Percentiles rank a stretch among this genome's conserved stretches.
phyloP scores from a whole-genome alignment of 208 protist species.

The Acanthamoeba lenticulata region DNA sequence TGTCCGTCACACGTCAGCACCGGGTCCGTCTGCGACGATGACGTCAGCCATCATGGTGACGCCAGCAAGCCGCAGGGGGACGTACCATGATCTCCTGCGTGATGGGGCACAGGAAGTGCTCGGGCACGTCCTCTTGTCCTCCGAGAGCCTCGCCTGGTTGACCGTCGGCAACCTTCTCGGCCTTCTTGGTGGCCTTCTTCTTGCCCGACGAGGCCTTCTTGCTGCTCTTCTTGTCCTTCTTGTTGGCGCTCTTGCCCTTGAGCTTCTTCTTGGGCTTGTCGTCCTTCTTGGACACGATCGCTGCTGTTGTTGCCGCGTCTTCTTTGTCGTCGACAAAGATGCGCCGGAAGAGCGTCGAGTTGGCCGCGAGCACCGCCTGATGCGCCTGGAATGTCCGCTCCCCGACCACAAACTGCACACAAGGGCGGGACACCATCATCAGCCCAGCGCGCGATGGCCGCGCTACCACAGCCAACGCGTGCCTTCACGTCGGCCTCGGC shows the following conservation, averaged over 20 bases:
- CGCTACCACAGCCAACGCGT: too few species aligned
- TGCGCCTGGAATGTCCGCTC: conserved; percentile 37
- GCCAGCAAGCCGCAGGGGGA: background rate
- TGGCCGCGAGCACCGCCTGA: background rate
- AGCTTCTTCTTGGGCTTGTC: background rate
- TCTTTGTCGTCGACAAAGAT: background rate
- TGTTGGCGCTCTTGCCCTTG: background rate
- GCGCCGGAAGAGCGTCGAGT: conserved; percentile 58
- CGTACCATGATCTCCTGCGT: conserved; percentile 63
- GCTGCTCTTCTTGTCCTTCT: background rate
- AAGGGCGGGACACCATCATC: background rate
- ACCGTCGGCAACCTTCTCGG: background rate
- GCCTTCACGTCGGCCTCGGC: conserved; percentile 53
- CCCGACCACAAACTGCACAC: conserved; percentile 1
- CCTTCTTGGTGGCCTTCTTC: background rate
- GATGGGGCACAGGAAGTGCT: conserved; percentile 58
- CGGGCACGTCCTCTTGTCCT: background rate
- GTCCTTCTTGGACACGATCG: background rate
- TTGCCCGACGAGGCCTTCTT: background rate
- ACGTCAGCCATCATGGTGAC: background rate
- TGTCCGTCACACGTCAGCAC: conserved; percentile 59
- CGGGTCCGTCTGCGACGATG: background rate
- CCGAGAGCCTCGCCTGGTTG: background rate
- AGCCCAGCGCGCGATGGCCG: background rate
- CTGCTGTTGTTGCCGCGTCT: background rate